Base-by-base conservation (phyloP, 164 flowering plant genomes). In the Aristolochia californica region DNA sequence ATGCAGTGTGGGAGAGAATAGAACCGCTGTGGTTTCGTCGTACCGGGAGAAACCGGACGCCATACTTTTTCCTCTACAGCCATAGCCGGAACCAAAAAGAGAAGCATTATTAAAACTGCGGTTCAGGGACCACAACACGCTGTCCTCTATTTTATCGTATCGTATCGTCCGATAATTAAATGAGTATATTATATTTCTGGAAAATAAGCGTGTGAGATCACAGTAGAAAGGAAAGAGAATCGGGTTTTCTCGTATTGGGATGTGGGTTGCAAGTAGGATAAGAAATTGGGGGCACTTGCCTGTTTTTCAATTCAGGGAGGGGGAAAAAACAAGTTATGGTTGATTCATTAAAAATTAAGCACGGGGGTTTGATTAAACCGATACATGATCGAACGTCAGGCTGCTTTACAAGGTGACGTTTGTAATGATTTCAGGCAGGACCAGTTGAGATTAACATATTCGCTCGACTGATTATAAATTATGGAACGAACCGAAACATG, bases 211-310 rank as follows among this genome's bases (percentile, higher is more conserved):
- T 22, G 25, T 24, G 25, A 14, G 9, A 24, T 51, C 13, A 5
- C 5, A 51, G 22, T 5, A 10, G 54, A 26, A 14, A 51, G 15
- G 54, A 23, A 25, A 44, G 17, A 38, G 21, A 15, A 34, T 45
- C 18, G 34, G 5, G 22, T 17, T 28, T 20, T 27, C 45, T 17
- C 9, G 40, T 20, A 13, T 58, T 47, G 53, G 55, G 55, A 49
- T 18, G 43, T 56, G 66, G 59, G n/a, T 50, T 60, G 49, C 61
- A 60, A 66, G 43, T 60, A 23, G 59, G 48, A 55, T 43, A 49
- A 30, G 52, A 56, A 49, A 48, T 51, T 10, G n/a, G 44, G 17
- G 23, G n/a, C 45, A 56, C 56, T 48, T 50, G n/a, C n/a, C n/a
- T n/a, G n/a, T 38, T 47, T 59, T 55, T 40, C 2, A 47, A 53